Evolutionary conservation across 1,284 basidiomycete species (phyloP), one percentile per base, ranked within the genome.

Genomic region (Ceratobasidium sp.): DNA sequence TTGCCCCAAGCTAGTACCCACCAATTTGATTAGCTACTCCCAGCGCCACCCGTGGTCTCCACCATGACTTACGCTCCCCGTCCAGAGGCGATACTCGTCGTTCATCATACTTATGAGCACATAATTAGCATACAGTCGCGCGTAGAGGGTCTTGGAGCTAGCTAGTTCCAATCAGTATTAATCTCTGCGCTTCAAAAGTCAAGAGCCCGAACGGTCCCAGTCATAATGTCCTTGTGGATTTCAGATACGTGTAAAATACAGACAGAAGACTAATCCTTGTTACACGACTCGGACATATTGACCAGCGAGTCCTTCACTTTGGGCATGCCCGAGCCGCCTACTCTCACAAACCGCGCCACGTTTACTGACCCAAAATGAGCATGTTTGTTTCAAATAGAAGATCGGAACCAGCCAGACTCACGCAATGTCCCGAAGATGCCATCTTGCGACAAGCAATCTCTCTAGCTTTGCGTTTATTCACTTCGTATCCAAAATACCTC

Each of bases 401-500:
- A 29, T 6, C n/a, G 37, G 14, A 37, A 1, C 54, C 54, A 56
- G 29, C 24, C 19, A 5, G 14, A 61, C 61, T 63, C 34, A 72
- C 69, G 29, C 69, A 72, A 72, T 72, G 58, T 5, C 69, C 69
- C 19, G 69, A 72, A 13, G 6, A n/a, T 27, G 69, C 69, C 48
- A 72, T 72, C 46, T 72, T 72, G 22, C 69, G 31, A 62, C 69
- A 72, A 14, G 69, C 69, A 1, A 19, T 41, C 41, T 72, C 69
- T n/a, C 62, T 72, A 9, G 69, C 69, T 8, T 51, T 39, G 24
- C n/a, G 27, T 29, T 72, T 72, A n/a, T 34, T 39, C 0, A 14
- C 11, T 0, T 19, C 69, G 34, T 72, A 72, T 37, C 69, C 69
- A 24, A 72, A 62, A 41, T 46, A 72, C 41, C 19, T 27, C 1